These are phyloP conservation scores for Cryptococcus amylolentus DNA, from an alignment of 1,284 basidiomycete species.

Conservation along the genomic window DNA sequence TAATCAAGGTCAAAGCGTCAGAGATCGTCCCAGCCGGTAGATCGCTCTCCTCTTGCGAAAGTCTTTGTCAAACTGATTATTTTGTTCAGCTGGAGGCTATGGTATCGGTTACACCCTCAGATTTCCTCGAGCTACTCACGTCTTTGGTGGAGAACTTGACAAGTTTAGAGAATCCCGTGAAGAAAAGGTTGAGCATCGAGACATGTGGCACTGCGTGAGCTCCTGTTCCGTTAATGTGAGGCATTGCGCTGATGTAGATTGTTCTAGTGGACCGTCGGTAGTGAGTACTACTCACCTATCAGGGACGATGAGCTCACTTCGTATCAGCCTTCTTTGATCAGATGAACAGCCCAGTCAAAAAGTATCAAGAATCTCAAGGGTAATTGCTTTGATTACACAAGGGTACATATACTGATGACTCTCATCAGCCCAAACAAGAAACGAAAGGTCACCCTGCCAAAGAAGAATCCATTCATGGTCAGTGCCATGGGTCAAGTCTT, in stretches of 20 bases:
- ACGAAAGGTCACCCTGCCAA: constrained; percentile 25
- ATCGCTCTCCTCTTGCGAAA: background rate
- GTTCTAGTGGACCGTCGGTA: constrained; percentile 33
- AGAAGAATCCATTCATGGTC: constrained; percentile 56
- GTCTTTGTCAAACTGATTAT: background rate
- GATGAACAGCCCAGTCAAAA: background rate
- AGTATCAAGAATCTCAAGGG: background rate
- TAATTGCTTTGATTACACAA: background rate
- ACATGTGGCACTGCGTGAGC: constrained; percentile 48
- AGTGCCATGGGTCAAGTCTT: constrained; percentile 63
- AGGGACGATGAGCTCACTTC: too few species aligned
- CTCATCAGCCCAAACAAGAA: background rate
- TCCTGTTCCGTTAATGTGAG: background rate
- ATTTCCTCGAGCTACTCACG: constrained; percentile 76
- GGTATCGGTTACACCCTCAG: constrained; percentile 56
- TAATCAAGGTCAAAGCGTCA: constrained; percentile 83
- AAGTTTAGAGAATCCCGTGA: constrained; percentile 35
- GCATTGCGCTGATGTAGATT: constrained; percentile 16
- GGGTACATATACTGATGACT: constrained; percentile 24
- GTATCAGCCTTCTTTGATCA: background rate
- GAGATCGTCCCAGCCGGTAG: constrained; percentile 72
- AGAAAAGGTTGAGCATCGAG: constrained; percentile 38
- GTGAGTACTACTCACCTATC: too few species aligned
- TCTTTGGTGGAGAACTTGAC: constrained; percentile 53
- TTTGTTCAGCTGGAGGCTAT: constrained; percentile 30